phyloP scores from a whole-genome alignment of 2,329 filamentous ascomycete genomes.

The Neonectria punicea region DNA sequence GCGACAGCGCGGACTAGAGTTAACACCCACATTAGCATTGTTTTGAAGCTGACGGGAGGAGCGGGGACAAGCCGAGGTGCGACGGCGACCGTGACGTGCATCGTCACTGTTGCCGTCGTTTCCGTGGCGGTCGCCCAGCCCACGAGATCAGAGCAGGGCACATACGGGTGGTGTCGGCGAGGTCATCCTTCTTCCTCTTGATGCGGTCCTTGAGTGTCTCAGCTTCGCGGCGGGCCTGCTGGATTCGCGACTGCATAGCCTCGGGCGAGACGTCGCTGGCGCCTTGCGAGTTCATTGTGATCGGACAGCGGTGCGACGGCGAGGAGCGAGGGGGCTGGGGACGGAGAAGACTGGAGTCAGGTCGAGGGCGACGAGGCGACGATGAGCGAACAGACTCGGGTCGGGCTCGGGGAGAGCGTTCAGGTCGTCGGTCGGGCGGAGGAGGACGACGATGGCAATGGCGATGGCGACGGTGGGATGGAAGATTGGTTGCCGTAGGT shows the following conservation, averaged over 20 bases:
- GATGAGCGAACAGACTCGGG: conserved; percentile 35
- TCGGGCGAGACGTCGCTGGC: conserved; percentile 74
- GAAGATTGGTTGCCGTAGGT: conserved; percentile 41
- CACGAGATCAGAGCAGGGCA: conserved; percentile 39
- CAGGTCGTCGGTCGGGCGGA: conserved; percentile 36
- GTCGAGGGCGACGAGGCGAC: conserved; percentile 27
- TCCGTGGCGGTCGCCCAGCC: conserved; percentile 14
- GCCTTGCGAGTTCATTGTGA: conserved; percentile 66
- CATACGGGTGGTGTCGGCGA: conserved; percentile 97
- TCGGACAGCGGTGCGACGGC: conserved; percentile 29
- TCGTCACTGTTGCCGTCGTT: conserved; percentile 1
- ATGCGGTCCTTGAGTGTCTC: conserved; percentile 98
- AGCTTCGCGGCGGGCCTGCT: conserved; percentile 93
- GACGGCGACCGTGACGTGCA: not conserved
- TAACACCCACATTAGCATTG: conserved; percentile 39
- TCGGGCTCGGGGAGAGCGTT: conserved; percentile 35
- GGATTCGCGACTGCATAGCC: conserved; percentile 92
- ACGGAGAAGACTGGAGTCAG: conserved; percentile 28
- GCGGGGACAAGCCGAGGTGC: not conserved
- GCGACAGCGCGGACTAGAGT: conserved; percentile 87
- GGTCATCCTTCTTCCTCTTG: conserved; percentile 99
- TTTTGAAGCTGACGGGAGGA: not conserved
- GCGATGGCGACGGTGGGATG: conserved; percentile 32
- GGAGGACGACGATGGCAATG: conserved; percentile 17
- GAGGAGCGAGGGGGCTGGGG: conserved; percentile 25